Evolutionary conservation across 1,284 basidiomycete genomes (phyloP), one percentile per base, ranked within the genome.

Genomic region (Nidula niveotomentosa): DNA sequence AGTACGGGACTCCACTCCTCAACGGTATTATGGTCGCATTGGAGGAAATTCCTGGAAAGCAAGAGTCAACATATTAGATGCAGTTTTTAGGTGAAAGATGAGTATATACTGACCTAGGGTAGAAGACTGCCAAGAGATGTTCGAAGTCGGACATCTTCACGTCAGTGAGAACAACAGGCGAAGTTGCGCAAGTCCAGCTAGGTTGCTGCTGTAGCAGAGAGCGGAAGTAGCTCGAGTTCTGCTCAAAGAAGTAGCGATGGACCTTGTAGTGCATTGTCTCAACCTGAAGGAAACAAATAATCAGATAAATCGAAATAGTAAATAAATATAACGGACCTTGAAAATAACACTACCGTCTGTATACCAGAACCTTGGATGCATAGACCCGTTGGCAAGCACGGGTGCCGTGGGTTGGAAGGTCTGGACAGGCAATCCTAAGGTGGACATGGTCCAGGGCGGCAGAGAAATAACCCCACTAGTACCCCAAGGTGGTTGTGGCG

Each of bases 1-100:
- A 77, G 71, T 37, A 76, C 62, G 1, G 70, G 68, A 30, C 65
- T 68, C 75, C 76, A 78, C 48, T 76, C 69, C 36, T 67, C 61
- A n/a, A 64, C 58, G 8, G 69, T 69, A 5, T 59, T 60, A 41
- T 70, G 60, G 48, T 72, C 68, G 8, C 61, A 62, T 13, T 62
- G 56, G 1, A 57, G 49, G 15, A 72, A 68, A 48, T 68, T 62
- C 13, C 74, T 74, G 53, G 13, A 50, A 43, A n/a, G 36, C n/a
- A 37, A n/a, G 9, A 43, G 43, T 49, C 13, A 52, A 13, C 33
- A 2, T 15, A 36, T 17, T 6, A 8, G 34, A 39, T 34, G 33
- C 8, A n/a, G n/a, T n/a, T n/a, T n/a, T n/a, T n/a, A n/a, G n/a
- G 8, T 8, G 2, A 34, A 18, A 15, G 43, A 44, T 44, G 10